These are phyloP conservation scores for Clathrospora elynae DNA, from an alignment of 2,329 filamentous ascomycete genomes.

Conservation along the genomic window DNA sequence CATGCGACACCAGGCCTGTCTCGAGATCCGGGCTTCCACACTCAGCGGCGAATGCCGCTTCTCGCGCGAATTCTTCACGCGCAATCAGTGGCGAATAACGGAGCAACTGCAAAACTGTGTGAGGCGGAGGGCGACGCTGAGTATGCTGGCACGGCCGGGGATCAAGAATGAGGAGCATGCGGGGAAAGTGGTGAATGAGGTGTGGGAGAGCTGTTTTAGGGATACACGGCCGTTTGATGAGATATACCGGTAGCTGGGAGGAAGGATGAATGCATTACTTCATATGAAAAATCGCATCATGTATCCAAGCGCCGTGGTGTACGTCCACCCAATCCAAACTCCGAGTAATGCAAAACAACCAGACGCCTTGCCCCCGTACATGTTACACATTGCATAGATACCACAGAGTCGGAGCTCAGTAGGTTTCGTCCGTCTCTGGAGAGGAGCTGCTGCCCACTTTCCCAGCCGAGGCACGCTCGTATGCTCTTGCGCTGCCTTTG, in stretches of 20 bases:
- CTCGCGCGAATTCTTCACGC: constrained; percentile 80
- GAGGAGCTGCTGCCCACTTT: constrained; percentile 37
- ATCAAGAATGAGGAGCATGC: constrained; percentile 89
- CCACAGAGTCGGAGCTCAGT: constrained; percentile 10
- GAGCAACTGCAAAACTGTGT: constrained; percentile 96
- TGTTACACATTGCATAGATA: constrained; percentile 20
- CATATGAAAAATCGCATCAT: constrained; percentile 6
- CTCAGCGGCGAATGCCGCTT: constrained; percentile 94
- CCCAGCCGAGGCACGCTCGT: constrained; percentile 36
- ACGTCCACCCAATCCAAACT: constrained; percentile 8
- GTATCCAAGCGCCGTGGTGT: constrained; percentile 11
- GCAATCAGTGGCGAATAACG: constrained; percentile 85
- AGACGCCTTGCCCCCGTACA: constrained; percentile 18
- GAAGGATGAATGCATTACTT: neutral
- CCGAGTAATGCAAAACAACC: constrained; percentile 16
- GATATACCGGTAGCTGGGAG: constrained; percentile 71
- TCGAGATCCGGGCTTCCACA: constrained; percentile 94
- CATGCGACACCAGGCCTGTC: constrained; percentile 88
- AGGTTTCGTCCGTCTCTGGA: constrained; percentile 33
- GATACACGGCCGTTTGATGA: constrained; percentile 97
- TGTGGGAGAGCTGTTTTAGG: constrained; percentile 97
- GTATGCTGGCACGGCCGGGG: constrained; percentile 75
- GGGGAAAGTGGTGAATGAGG: constrained; percentile 86
- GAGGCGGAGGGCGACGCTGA: constrained; percentile 76
- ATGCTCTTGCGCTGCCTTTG: constrained; percentile 51